phyloP scores from a whole-genome alignment of 1,139 yeast genomes.

The Pichia sorboxylosa region DNA sequence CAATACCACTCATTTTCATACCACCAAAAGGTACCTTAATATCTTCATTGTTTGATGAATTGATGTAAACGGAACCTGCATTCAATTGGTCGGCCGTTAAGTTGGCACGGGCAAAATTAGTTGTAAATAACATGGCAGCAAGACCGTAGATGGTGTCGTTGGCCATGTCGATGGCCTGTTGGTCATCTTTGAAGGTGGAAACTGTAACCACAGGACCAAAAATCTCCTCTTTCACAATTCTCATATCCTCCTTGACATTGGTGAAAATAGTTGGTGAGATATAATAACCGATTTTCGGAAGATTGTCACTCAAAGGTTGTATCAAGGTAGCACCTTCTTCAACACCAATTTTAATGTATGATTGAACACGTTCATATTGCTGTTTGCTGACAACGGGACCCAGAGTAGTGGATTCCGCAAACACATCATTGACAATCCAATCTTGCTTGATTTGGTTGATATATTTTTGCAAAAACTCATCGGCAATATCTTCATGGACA shows the following conservation, averaged over 20 bases:
- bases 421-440: conserved; percentile 50
- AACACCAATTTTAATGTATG: conserved; percentile 57
- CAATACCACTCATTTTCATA: conserved; percentile 72
- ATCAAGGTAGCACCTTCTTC: conserved; percentile 47
- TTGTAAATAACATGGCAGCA: conserved; percentile 72
- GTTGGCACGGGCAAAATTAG: conserved; percentile 47
- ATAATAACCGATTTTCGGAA: conserved; percentile 39
- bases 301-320: conserved; percentile 18
- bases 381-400: conserved; percentile 72
- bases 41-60: conserved; percentile 74
- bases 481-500: conserved; percentile 60
- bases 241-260: conserved; percentile 47
- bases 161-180: conserved; percentile 57
- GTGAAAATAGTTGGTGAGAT: conserved; percentile 60
- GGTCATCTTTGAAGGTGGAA: conserved; percentile 50
- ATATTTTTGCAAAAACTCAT: conserved; percentile 43
- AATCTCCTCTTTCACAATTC: conserved; percentile 59
- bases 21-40: conserved; percentile 76
- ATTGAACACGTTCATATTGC: conserved; percentile 58
- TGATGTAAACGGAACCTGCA: conserved; percentile 82
- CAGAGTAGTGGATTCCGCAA: conserved; percentile 42
- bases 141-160: conserved; percentile 67
- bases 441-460: conserved; percentile 27
- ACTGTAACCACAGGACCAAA: conserved; percentile 91
- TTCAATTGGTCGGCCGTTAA: conserved; percentile 52